Base-by-base conservation (phyloP, 2,329 filamentous ascomycete species). In the Arthrobotrys pseudoclavata region DNA sequence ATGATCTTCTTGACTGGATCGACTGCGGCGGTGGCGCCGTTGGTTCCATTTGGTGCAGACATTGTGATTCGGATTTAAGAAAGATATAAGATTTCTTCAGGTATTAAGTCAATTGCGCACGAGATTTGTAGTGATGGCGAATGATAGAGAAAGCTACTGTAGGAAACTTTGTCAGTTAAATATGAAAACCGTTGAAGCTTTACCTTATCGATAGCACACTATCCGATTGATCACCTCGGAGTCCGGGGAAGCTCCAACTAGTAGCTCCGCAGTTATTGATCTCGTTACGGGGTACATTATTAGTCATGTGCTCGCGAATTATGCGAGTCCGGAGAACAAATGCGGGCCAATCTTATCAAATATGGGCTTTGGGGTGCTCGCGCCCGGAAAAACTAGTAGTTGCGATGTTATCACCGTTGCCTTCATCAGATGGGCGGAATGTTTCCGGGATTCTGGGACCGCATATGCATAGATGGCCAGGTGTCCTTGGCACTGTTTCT, bases 1-100 rank as follows among this genome's bases (percentile, higher is more conserved):
- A 79, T 82, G 4, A 84, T 80, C 37, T 82, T 80, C 24, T 82
- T 82, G 45, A 83, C 72, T 47, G 67, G 66, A 42, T 69, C 72
- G 34, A 83, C 47, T 10, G 45, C 40, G 26, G 40, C 61, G 4
- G 64, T 5, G 6, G 29, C 42, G 22, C 66, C 66, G 9, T 61
- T 69, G 5, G 34, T 60, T 62, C 42, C 57, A 48, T 50, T 66
- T 40, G 63, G 40, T 34, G 71, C n/a, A 0, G 71, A 76, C 71
- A 76, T 76, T 18, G 37, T 64, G 48, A n/a, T 26, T 34, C 22
- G 3, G 31, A 24, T 24, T 31, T 34, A 42, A 57, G 6, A 37
- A 34, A 37, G 18, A 22, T 45, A 45, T 45, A 45, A n/a, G 7
- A 45, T 20, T 40, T 45, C 2, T 20, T 45, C 2, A 20, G 20